Conservation (phyloP, 495 filamentous ascomycete species). For the Penicillium pulvis region DNA sequence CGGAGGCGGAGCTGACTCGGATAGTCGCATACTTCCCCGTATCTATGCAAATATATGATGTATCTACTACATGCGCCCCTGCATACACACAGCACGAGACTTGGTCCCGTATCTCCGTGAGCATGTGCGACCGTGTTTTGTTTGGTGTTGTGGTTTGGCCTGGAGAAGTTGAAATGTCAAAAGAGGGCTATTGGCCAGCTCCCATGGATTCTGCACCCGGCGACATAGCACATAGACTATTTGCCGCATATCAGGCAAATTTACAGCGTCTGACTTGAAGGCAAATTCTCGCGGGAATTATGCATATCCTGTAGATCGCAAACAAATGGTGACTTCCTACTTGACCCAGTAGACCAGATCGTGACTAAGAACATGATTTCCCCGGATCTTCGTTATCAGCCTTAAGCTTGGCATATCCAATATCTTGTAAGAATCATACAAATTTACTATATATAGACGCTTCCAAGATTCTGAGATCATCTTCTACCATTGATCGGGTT, state of each 20-base stretch:
- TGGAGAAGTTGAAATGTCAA: constrained; percentile 8
- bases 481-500: no score
- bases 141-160: constrained; percentile 22
- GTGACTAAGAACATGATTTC: constrained; percentile 9
- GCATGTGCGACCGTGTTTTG: constrained; percentile 19
- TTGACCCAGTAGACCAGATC: no score
- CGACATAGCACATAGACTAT: not conserved
- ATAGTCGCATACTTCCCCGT: constrained; percentile 11
- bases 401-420: not conserved
- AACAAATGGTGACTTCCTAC: no score
- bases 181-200: not conserved
- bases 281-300: not conserved
- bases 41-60: constrained; percentile 11
- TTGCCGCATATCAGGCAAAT: not conserved
- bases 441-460: not conserved
- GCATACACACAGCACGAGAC: constrained; percentile 17
- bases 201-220: constrained; percentile 3
- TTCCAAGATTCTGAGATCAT: not conserved
- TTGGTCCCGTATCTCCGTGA: not conserved
- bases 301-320: not conserved
- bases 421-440: not conserved
- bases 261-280: not conserved
- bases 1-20: constrained; percentile 7
- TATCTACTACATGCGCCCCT: constrained; percentile 9
- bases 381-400: constrained; percentile 24